Evolutionary conservation across 305 asterid genomes (phyloP).

Genomic region (Fraxinus platypoda): DNA sequence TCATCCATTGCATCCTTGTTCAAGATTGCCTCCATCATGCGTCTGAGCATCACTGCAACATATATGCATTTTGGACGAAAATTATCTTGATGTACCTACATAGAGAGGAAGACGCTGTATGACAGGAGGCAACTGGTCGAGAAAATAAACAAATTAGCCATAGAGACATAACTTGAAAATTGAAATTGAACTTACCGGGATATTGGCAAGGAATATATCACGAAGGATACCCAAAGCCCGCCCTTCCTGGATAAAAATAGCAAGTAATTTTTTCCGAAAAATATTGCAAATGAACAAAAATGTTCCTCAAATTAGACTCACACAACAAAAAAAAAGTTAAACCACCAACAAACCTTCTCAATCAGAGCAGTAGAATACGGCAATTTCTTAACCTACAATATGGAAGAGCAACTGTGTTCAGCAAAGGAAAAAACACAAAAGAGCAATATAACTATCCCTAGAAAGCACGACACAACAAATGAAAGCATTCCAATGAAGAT

Average conservation of each 20-base stretch:
- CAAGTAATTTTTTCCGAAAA: constrained; percentile 5
- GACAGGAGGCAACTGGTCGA: background rate
- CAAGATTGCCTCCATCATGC: constrained; percentile 93
- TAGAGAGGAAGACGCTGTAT: constrained; percentile 1
- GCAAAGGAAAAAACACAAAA: constrained; percentile 2
- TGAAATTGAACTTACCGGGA: constrained; percentile 60
- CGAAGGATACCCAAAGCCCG: constrained; percentile 64
- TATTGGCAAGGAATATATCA: constrained; percentile 74
- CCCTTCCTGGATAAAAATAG: constrained; percentile 52
- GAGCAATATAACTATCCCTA: background rate
- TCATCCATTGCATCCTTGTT: constrained; percentile 97
- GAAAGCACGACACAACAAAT: background rate
- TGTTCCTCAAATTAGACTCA: constrained; percentile 4
- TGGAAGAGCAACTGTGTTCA: constrained; percentile 18
- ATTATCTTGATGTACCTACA: constrained; percentile 60
- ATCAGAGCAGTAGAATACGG: constrained; percentile 27
- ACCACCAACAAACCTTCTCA: constrained; percentile 43
- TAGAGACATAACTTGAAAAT: constrained; percentile 17
- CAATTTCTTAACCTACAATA: constrained; percentile 50
- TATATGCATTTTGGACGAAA: constrained; percentile 91
- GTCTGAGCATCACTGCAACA: constrained; percentile 94
- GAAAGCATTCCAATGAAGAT: background rate
- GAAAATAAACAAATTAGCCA: constrained; percentile 19
- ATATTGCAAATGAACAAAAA: constrained; percentile 4
- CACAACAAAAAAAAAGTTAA: background rate